Base-by-base conservation (phyloP, 345 rosid genomes). In the Euphorbia tirucalli region DNA sequence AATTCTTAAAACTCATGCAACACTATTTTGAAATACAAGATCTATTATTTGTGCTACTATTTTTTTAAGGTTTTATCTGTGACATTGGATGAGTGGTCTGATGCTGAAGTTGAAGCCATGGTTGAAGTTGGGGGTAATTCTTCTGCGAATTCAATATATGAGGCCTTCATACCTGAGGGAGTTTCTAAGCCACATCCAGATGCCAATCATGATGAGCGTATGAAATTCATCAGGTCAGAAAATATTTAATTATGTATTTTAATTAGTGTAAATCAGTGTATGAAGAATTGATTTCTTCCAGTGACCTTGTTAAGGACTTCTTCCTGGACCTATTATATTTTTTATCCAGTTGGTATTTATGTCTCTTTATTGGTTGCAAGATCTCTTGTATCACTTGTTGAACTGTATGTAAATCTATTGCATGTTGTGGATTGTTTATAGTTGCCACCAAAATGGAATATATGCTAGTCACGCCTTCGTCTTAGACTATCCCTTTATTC, bases 61-160 rank as follows among this genome's bases (percentile, higher is more conserved):
- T 22, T 75, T 74, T 39, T 69, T 24, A 80, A 96, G 99, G 97
- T 93, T 79, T 83, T 96, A 70, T 96, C 99, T 11, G 94, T 96
- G 78, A 85, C 97, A 52, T 72, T 96, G 81, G 99, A 96, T 88
- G 99, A 96, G 2, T 96, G 99, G 98, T 83, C 96, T 57, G 89
- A 88, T 64, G 98, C 87, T 56, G 94, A 96, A 81, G 80, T 93
- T 68, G 97, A 96, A 64, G 75, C 96, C 65, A 88, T 96, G 97
- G 75, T 86, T 71, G 98, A 92, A 87, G 93, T 95, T 44, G 99
- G 98, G 65, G 99, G 99, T 66, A 95, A 95, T 70, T 78, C 90
- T 41, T 76, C 97, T 70, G 98, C 96, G 3, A 96, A 96, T 86
- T 71, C 96, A 60, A 91, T 93, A 54, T 93, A 93, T 49, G 98